A percentile compares a stretch with the other conserved stretches of the same genome.
Conservation (phyloP, 169 alveolate genomes). For the Hammondia hammondi region DNA sequence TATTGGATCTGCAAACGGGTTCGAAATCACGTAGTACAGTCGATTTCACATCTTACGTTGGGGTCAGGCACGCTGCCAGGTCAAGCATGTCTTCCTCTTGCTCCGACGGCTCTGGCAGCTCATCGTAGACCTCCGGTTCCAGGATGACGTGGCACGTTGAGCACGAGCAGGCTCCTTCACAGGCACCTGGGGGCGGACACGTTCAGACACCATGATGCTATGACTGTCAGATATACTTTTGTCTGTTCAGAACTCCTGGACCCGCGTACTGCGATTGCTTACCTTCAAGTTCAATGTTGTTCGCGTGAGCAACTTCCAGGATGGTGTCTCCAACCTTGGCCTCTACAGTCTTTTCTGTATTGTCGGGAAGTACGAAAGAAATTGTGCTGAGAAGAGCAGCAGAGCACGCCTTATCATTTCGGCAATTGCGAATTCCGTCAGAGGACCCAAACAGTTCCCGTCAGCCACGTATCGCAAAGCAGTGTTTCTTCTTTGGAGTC, state of each 20-base stretch:
- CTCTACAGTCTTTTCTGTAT: conserved; percentile 35
- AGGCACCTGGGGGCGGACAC: conserved; percentile 90
- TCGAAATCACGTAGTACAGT: background rate
- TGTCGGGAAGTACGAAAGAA: conserved; percentile 35
- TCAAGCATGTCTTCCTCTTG: conserved; percentile 95
- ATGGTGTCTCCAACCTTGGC: conserved; percentile 69
- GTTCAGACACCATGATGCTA: background rate
- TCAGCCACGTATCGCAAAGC: too few relatives aligned
- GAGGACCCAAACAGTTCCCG: too few relatives aligned
- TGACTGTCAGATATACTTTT: background rate
- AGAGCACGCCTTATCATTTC: too few relatives aligned
- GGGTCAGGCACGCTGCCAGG: conserved; percentile 95
- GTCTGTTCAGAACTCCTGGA: background rate
- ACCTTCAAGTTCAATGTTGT: conserved; percentile 86
- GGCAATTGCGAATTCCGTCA: too few relatives aligned
- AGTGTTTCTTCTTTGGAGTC: too few relatives aligned
- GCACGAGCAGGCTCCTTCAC: conserved; percentile 95
- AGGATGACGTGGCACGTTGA: conserved; percentile 96
- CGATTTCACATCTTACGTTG: conserved; percentile 79
- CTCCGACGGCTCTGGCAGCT: conserved; percentile 88
- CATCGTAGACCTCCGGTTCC: conserved; percentile 89
- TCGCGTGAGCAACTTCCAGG: conserved; percentile 86
- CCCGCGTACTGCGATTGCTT: background rate
- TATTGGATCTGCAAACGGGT: too few relatives aligned
- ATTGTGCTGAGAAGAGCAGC: conserved; percentile 35